Evolutionary conservation across 2,329 filamentous ascomycete species (phyloP).

Genomic region (Calonectria hongkongensis): DNA sequence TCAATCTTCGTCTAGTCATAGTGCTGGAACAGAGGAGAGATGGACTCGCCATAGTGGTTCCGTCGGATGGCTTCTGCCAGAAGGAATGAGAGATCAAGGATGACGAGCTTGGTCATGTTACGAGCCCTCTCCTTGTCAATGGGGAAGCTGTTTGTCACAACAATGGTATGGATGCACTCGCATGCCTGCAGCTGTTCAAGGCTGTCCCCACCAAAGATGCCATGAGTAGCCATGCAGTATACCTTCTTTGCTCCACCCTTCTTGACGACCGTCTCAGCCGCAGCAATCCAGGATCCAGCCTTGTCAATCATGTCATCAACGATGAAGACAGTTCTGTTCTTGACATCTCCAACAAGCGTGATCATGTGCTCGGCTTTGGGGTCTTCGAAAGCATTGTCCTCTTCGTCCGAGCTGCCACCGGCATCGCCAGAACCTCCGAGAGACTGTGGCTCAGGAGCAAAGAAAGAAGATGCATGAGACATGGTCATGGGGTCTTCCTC

Average conservation of each 20-base stretch:
- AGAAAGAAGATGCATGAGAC: slow-evolving; percentile 87
- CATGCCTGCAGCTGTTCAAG: slow-evolving; percentile 93
- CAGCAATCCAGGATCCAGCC: slow-evolving; percentile 96
- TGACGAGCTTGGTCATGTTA: slow-evolving; percentile 86
- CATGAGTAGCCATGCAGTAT: slow-evolving; percentile 98
- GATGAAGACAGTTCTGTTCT: slow-evolving; percentile 90
- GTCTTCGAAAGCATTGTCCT: slow-evolving; percentile 91
- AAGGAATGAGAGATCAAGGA: slow-evolving; percentile 91
- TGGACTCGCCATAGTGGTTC: slow-evolving; percentile 96
- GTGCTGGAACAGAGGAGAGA: slow-evolving; percentile 81
- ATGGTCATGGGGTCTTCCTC: slow-evolving; percentile 89
- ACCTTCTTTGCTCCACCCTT: slow-evolving; percentile 93
- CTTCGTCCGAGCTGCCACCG: slow-evolving; percentile 89
- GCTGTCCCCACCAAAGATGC: slow-evolving; percentile 92
- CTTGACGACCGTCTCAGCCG: slow-evolving; percentile 97
- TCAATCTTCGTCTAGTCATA: slow-evolving; percentile 68
- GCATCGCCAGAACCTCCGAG: slow-evolving; percentile 91
- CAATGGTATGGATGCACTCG: slow-evolving; percentile 93
- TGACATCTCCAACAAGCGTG: slow-evolving; percentile 96
- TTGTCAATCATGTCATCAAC: slow-evolving; percentile 99
- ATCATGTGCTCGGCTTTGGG: slow-evolving; percentile 93
- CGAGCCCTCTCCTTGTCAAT: slow-evolving; percentile 84
- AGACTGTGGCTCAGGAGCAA: slow-evolving; percentile 79
- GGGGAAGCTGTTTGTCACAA: slow-evolving; percentile 98
- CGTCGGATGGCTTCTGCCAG: slow-evolving; percentile 94